Conservation (phyloP, 495 filamentous ascomycete genomes). For the Penicillium arizonense region DNA sequence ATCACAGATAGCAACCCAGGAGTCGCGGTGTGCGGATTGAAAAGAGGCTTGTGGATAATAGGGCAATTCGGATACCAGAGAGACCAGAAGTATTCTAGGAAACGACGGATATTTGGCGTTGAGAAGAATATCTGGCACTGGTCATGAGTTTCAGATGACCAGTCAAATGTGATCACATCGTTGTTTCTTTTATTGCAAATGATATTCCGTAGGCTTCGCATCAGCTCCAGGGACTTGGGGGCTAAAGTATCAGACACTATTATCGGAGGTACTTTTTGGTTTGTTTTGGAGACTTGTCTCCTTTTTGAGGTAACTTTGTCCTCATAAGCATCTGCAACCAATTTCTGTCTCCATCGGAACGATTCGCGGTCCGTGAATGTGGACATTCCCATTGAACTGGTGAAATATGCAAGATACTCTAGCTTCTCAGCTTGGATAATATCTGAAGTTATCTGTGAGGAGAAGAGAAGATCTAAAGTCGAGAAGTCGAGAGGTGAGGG, state of each 20-base stretch:
- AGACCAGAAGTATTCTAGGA: slow-evolving; percentile 25
- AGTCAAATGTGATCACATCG: slow-evolving; percentile 14
- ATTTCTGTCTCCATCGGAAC: slow-evolving; percentile 16
- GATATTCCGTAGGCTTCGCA: slow-evolving; percentile 9
- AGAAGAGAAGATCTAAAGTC: slow-evolving; percentile 19
- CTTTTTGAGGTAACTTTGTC: neutral
- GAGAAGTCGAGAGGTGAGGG: slow-evolving; percentile 15
- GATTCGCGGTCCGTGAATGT: slow-evolving; percentile 22
- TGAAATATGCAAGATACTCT: slow-evolving; percentile 27
- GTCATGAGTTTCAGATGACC: slow-evolving; percentile 3
- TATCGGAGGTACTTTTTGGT: neutral
- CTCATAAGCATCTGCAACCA: slow-evolving; percentile 9
- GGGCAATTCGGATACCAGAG: slow-evolving; percentile 26
- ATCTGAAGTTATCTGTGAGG: slow-evolving; percentile 9
- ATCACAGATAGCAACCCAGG: slow-evolving; percentile 18
- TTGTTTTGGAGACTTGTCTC: neutral
- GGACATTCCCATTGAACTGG: slow-evolving; percentile 21
- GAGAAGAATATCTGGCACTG: slow-evolving; percentile 13
- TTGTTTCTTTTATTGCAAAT: slow-evolving; percentile 10
- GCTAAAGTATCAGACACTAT: neutral
- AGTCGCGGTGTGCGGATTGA: slow-evolving; percentile 10
- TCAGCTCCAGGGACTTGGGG: slow-evolving; percentile 13
- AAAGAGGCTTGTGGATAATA: slow-evolving; percentile 21
- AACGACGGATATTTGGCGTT: slow-evolving; percentile 15
- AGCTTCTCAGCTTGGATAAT: slow-evolving; percentile 18